A percentile compares a stretch with the other conserved stretches of the same genome.
These are phyloP conservation scores for Phlyctochytrium arcticum DNA, from an alignment of 192 early-diverging fungal species.

Conservation along the genomic window DNA sequence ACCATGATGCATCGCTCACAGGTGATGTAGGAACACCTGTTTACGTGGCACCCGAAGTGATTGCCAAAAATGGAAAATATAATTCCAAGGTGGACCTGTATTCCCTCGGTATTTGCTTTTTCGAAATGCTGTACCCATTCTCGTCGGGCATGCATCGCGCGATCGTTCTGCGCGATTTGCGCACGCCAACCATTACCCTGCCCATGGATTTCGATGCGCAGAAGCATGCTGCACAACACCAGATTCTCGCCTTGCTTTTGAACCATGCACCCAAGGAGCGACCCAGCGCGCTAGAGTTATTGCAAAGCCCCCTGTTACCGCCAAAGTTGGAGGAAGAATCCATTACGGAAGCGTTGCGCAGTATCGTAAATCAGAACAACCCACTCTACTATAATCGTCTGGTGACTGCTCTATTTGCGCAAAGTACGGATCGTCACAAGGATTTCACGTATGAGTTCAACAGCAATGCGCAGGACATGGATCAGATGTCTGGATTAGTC, in stretches of 20 bases:
- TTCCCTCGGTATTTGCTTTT: conserved; percentile 60
- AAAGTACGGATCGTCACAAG: conserved; percentile 72
- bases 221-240: conserved; percentile 60
- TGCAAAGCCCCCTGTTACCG: conserved; percentile 77
- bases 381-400: conserved; percentile 79
- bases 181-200: conserved; percentile 63
- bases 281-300: conserved; percentile 75
- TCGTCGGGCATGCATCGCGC: conserved; percentile 77
- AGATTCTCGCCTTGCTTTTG: conserved; percentile 69
- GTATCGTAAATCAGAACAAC: conserved; percentile 77
- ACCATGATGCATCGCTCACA: conserved; percentile 25
- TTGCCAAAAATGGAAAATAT: conserved; percentile 51
- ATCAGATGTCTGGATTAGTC: conserved; percentile 42
- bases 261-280: conserved; percentile 71
- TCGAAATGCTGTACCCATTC: conserved; percentile 73
- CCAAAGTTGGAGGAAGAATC: conserved; percentile 82
- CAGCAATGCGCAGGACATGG: conserved; percentile 34
- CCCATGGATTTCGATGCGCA: conserved; percentile 66
- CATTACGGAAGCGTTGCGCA: conserved; percentile 81
- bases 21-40: conserved; percentile 84
- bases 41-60: conserved; percentile 71
- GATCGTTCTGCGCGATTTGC: conserved; percentile 63
- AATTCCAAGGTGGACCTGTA: conserved; percentile 82
- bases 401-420: conserved; percentile 75
- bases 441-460: conserved; percentile 88